phyloP scores from a whole-genome alignment of 768 basidiomycete species.

The Tricholoma saponaceum region DNA sequence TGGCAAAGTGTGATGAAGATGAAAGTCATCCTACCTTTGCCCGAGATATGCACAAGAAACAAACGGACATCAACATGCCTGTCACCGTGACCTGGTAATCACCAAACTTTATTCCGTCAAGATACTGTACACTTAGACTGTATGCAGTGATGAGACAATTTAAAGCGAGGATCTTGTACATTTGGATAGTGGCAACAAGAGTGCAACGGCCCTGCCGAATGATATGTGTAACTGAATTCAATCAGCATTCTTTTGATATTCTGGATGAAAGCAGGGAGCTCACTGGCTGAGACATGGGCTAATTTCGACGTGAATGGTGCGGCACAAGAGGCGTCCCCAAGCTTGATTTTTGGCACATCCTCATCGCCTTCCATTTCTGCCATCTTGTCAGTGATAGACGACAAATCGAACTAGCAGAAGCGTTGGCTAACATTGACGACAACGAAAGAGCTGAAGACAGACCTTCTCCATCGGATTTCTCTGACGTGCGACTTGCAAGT shows the following conservation, averaged over 20 bases:
- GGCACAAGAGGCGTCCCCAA: conserved; percentile 98
- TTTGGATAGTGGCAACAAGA: conserved; percentile 96
- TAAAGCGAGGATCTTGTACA: conserved; percentile 98
- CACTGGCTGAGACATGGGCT: conserved; percentile 95
- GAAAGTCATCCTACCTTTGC: conserved; percentile 66
- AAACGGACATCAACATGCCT: conserved; percentile 96
- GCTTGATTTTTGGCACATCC: conserved; percentile 96
- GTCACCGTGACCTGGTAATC: conserved; percentile 98
- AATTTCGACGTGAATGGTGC: conserved; percentile 98
- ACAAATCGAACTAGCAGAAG: conserved; percentile 25
- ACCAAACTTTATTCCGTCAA: conserved; percentile 99
- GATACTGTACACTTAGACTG: conserved; percentile 93
- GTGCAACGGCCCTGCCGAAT: conserved; percentile 99
- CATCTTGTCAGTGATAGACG: conserved; percentile 75
- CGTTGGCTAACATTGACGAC: conserved; percentile 2
- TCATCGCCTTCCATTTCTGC: conserved; percentile 93
- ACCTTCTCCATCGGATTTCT: conserved; percentile 92
- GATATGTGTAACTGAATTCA: conserved; percentile 82
- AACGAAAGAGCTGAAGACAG: conserved; percentile 13
- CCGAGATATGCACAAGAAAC: conserved; percentile 96
- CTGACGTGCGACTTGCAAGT: conserved; percentile 60
- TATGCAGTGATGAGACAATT: conserved; percentile 99
- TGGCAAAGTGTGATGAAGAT: background rate
- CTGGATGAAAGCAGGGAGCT: conserved; percentile 26
- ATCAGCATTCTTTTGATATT: background rate